Evolutionary conservation across 2,329 filamentous ascomycete genomes (phyloP).

Genomic region (Graphium sp.): DNA sequence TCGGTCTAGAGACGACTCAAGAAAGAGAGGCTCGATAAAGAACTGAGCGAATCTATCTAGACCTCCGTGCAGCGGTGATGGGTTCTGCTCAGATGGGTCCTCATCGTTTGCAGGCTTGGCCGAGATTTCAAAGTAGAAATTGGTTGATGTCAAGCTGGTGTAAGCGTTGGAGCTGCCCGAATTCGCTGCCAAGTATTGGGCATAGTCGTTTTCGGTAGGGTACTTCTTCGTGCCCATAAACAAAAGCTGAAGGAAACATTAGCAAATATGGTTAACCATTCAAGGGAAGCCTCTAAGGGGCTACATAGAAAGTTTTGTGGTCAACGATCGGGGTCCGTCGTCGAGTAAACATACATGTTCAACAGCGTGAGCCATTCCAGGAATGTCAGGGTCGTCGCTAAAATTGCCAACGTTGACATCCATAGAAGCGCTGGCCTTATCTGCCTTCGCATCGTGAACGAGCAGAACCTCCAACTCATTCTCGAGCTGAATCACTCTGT

Average conservation of each 20-base stretch:
- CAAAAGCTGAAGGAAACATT: constrained; percentile 36
- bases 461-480: constrained; percentile 85
- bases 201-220: constrained; percentile 89
- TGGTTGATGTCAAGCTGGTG: constrained; percentile 83
- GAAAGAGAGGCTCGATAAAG: constrained; percentile 76
- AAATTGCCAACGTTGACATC: constrained; percentile 96
- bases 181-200: constrained; percentile 76
- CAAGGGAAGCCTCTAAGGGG: no score
- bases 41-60: constrained; percentile 89
- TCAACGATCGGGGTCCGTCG: no score
- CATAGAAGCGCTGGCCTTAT: constrained; percentile 90
- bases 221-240: constrained; percentile 99
- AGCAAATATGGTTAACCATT: no score
- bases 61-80: constrained; percentile 55
- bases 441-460: constrained; percentile 85
- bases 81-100: constrained; percentile 35
- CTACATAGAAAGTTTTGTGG: no score
- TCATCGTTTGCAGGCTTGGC: constrained; percentile 53
- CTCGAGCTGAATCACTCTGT: constrained; percentile 68
- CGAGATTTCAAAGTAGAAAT: constrained; percentile 94
- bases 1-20: constrained; percentile 69
- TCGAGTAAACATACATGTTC: constrained; percentile 70
- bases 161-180: constrained; percentile 92
- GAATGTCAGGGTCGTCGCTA: constrained; percentile 79
- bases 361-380: constrained; percentile 87